These are phyloP conservation scores for Rhizopus sp. DNA, from an alignment of 371 early-diverging fungal genomes.

Conservation along the genomic window DNA sequence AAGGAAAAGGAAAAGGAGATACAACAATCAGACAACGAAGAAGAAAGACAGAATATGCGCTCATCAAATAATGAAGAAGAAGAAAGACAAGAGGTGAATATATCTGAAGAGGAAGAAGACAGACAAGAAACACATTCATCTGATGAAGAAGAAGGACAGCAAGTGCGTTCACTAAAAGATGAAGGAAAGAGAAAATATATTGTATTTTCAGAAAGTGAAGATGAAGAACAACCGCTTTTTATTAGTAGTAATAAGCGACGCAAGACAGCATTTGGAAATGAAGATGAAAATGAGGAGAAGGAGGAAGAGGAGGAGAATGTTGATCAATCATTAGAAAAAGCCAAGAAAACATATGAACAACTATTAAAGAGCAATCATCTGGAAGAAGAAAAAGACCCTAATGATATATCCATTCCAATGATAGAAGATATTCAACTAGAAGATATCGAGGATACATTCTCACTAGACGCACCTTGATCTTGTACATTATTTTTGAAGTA, in stretches of 20 bases:
- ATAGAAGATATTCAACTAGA: slow-evolving; percentile 1
- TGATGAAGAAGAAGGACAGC: neutral
- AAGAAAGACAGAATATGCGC: neutral
- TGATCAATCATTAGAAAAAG: neutral
- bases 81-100: neutral
- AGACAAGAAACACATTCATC: neutral
- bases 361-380: neutral
- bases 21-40: no score
- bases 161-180: neutral
- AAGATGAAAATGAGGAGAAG: no score
- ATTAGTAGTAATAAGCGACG: neutral
- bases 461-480: no score
- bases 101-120: neutral
- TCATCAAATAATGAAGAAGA: slow-evolving; percentile 1
- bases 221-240: neutral
- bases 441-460: neutral
- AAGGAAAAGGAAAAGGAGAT: neutral
- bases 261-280: neutral
- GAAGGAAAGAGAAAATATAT: neutral
- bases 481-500: no score
- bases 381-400: neutral
- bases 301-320: neutral
- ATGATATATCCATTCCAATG: neutral
- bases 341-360: neutral
- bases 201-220: slow-evolving; percentile 1